Percentiles rank a stretch among this genome's conserved stretches.
phyloP scores from a whole-genome alignment of 129 eudicot genomes.

The sunflower (Helianthus annuus) region HanXRQr2.0-SUNRISE NC_035437.2:161741394-161741893 shows the following conservation, averaged over 20 bases:
- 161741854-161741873: too few relatives aligned
- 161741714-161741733: slow-evolving; percentile 40
- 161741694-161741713: slow-evolving; percentile 27
- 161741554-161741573: slow-evolving; percentile 81
- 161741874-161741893: too few relatives aligned
- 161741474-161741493: too few relatives aligned
- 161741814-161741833: too few relatives aligned
- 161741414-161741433: neutral
- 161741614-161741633: neutral
- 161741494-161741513: neutral
- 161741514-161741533: slow-evolving; percentile 55
- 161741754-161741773: slow-evolving; percentile 17
- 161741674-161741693: slow-evolving; percentile 27
- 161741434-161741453: neutral
- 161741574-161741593: slow-evolving; percentile 42
- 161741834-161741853: too few relatives aligned
- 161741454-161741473: too few relatives aligned
- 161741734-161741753: slow-evolving; percentile 7
- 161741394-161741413: neutral
- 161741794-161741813: slow-evolving; percentile 15
- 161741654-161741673: slow-evolving; percentile 35
- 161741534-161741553: slow-evolving; percentile 67
- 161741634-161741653: neutral
- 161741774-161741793: slow-evolving; percentile 29
- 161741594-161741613: slow-evolving; percentile 24